Evolutionary conservation across 2,329 filamentous ascomycete species (phyloP), one percentile per base, ranked within the genome.

Genomic region (Metarhizium brunneum): DNA sequence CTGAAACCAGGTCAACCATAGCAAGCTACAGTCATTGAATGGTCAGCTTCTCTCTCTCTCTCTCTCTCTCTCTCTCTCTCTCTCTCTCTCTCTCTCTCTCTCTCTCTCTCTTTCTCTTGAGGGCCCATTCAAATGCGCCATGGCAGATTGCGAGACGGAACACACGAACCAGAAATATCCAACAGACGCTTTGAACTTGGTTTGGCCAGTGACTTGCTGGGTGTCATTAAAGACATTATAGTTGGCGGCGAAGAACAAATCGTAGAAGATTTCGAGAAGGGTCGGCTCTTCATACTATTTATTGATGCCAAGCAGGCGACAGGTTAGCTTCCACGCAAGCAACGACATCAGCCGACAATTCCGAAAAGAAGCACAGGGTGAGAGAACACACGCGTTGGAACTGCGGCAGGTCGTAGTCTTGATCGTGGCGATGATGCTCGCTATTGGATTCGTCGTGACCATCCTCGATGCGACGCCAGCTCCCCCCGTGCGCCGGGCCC

Each of bases 1-100:
- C 57, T 84, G 74, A 40, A 86, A 76, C 85, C 85, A 87, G 18
- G 81, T 86, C 57, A 85, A 79, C 84, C 84, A 87, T 5, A 87
- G 71, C 18, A 87, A 72, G 29, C 78, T 74, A 13, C 2, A 6
- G 18, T 18, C 18, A 5, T 11, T 6, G 2, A 10, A 47, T 47
- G 3, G 18, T 14, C 6, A 47, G 8, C n/a, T 4, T 25, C 1
- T 25, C 25, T 25, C 4, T 25, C 25, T 4, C 25, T 25, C 25
- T 25, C 3, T 4, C 3, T 25, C 1, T 25, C 25, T 25, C 4
- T 25, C 25, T 4, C 25, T 25, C 25, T 25, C 3, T 4, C 3
- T 25, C 1, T 25, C 25, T 25, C 4, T 25, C 25, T 4, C 25
- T 25, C 25, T 25, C 3, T 4, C 3, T 25, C n/a, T 25, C 1